phyloP scores from a whole-genome alignment of 2,329 filamentous ascomycete species.

The Trichophaea hybrida region DNA sequence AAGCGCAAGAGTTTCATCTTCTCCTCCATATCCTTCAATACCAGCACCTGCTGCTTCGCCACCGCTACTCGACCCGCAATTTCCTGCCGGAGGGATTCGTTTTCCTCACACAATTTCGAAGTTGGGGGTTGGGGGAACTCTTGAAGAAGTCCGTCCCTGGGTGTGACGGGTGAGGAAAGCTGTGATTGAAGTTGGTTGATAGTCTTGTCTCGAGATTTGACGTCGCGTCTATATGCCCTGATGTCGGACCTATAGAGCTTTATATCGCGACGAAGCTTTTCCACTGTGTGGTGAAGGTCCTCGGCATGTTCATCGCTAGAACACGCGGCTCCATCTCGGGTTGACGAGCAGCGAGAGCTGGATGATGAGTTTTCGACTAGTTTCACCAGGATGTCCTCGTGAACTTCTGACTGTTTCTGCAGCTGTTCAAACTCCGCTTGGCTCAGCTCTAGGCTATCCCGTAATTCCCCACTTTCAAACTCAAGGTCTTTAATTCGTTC shows the following conservation, averaged over 20 bases:
- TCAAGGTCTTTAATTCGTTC: slow-evolving; percentile 15
- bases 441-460: slow-evolving; percentile 10
- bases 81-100: neutral
- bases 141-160: neutral
- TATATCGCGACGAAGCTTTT: slow-evolving; percentile 14
- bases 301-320: neutral
- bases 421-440: slow-evolving; percentile 12
- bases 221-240: slow-evolving; percentile 14
- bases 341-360: neutral
- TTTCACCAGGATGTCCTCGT: neutral
- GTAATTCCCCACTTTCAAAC: slow-evolving; percentile 7
- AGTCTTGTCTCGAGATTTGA: neutral
- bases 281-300: slow-evolving; percentile 7
- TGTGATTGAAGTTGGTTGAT: neutral
- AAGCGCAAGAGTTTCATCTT: neutral
- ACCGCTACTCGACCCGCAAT: neutral
- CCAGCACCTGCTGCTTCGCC: neutral
- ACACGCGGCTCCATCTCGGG: neutral
- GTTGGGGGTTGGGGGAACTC: neutral
- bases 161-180: neutral
- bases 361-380: neutral
- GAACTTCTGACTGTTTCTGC: slow-evolving; percentile 3
- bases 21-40: neutral
- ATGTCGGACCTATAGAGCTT: slow-evolving; percentile 22
- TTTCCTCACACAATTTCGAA: neutral